Evolutionary conservation across 176 grass and related monocot genomes (phyloP).

Genomic region (Avena atlantica): DNA sequence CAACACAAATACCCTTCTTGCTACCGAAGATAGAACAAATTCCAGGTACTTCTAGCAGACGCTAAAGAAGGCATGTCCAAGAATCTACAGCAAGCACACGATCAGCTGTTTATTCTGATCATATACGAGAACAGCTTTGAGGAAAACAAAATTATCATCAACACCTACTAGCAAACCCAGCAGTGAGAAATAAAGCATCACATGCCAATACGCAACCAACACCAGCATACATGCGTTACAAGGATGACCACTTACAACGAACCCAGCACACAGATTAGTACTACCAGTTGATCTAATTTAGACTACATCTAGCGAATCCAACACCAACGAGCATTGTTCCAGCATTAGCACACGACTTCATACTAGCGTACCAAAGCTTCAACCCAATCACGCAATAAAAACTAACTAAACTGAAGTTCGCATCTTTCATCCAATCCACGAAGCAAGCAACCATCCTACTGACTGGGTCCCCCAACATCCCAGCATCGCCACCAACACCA

Average conservation of each 20-base stretch:
- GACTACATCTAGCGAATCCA: conserved; percentile 18
- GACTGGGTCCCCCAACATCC: conserved; percentile 6
- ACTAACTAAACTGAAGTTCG: not conserved
- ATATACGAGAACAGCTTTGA: not conserved
- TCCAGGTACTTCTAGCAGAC: not conserved
- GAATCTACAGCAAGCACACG: conserved; percentile 3
- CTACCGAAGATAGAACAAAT: not conserved
- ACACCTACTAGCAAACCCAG: conserved; percentile 2
- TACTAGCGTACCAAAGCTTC: not conserved
- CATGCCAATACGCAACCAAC: not conserved
- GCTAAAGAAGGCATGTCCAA: not conserved
- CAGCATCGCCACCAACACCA: not conserved
- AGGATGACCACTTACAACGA: not conserved
- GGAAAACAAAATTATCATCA: not conserved
- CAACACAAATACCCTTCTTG: not conserved
- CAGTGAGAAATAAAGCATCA: not conserved
- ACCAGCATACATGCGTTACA: not conserved
- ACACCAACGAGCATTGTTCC: not conserved
- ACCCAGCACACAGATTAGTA: not conserved
- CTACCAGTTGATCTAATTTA: not conserved
- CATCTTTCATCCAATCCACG: not conserved
- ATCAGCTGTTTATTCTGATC: not conserved
- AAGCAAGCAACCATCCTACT: conserved; percentile 30
- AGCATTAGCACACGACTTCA: not conserved
- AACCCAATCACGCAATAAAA: not conserved